phyloP scores from a whole-genome alignment of 306 rosid species.

The Gastrolobium villosum region DNA sequence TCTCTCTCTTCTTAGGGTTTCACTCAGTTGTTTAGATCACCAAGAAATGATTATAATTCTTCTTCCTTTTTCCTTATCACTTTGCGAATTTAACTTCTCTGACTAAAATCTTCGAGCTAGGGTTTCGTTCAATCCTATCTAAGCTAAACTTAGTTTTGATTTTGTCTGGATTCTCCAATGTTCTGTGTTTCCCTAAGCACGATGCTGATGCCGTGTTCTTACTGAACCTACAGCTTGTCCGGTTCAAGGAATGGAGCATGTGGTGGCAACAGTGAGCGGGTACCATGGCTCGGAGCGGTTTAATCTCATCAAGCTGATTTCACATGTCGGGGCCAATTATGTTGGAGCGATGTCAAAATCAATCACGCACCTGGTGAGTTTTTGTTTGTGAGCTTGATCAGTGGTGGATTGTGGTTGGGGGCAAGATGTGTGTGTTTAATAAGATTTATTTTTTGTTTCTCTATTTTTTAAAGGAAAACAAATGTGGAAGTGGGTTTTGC shows the following conservation, averaged over 20 bases:
- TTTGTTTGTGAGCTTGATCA: not conserved
- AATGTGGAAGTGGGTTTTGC: not conserved
- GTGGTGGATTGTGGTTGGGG: not conserved
- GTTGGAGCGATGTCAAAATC: slow-evolving; percentile 80
- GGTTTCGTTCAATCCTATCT: slow-evolving; percentile 38
- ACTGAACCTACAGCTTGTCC: slow-evolving; percentile 43
- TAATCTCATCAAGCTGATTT: slow-evolving; percentile 80
- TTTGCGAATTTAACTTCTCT: not conserved
- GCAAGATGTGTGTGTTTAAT: not conserved
- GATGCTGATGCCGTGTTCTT: slow-evolving; percentile 15
- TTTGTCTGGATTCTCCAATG: not conserved
- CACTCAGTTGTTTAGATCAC: not conserved
- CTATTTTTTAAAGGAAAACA: not conserved
- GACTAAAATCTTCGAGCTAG: slow-evolving; percentile 26
- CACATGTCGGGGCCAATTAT: slow-evolving; percentile 71
- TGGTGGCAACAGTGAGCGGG: slow-evolving; percentile 86
- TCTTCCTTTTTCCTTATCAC: not conserved
- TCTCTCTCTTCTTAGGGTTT: slow-evolving; percentile 42
- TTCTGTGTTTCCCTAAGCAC: too few species aligned
- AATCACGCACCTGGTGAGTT: slow-evolving; percentile 81
- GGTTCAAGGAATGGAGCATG: slow-evolving; percentile 77
- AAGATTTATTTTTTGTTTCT: not conserved
- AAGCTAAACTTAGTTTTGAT: not conserved
- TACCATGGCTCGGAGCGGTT: slow-evolving; percentile 76
- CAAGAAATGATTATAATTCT: not conserved